Evolutionary conservation across 2,329 filamentous ascomycete species (phyloP), one percentile per base, ranked within the genome.

Genomic region (Zalaria sp.): DNA sequence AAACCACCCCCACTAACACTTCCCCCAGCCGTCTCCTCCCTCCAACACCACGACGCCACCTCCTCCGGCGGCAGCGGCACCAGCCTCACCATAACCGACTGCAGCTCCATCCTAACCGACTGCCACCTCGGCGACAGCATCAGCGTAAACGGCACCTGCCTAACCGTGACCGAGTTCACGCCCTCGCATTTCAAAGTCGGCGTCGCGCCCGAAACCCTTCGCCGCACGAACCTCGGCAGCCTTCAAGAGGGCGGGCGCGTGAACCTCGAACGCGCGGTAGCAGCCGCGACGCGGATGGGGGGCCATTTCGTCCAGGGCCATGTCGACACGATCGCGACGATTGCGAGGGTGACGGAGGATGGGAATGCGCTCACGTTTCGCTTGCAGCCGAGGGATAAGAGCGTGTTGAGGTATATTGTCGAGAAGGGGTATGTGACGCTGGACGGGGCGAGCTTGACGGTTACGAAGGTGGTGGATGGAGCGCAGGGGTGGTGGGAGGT

Each of bases 231-330:
- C 65, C 77, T 98, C n/a, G 89, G 88, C 47, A 68, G 68, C 18
- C 71, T 98, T 41, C 63, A 66, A 38, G 59, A 75, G 46, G 69
- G 69, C 35, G 82, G 79, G 46, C 69, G 67, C 25, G 88, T 96
- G 50, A 98, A 98, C 62, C 80, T 98, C 41, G 91, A 98, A 69
- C 80, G 91, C 10, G 89, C 91, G 3, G 88, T 98, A 41, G 81
- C 83, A 11, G 86, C 87, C 4, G 77, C 83, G 54, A 95, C 89
- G 37, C 84, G 91, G 42, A 96, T 98, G 86, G 91, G 93, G 37
- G 91, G 91, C 0, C 91, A 98, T 66, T 94, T 96, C 55, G 89
- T 96, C 28, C 93, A 98, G 65, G 91, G 38, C 34, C 91, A 98
- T 62, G 89, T 98, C 46, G 93, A 98, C 63, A 89, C 86, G 7